Conservation (phyloP, 2,329 filamentous ascomycete genomes). For the Epichloe glyceriae region DNA sequence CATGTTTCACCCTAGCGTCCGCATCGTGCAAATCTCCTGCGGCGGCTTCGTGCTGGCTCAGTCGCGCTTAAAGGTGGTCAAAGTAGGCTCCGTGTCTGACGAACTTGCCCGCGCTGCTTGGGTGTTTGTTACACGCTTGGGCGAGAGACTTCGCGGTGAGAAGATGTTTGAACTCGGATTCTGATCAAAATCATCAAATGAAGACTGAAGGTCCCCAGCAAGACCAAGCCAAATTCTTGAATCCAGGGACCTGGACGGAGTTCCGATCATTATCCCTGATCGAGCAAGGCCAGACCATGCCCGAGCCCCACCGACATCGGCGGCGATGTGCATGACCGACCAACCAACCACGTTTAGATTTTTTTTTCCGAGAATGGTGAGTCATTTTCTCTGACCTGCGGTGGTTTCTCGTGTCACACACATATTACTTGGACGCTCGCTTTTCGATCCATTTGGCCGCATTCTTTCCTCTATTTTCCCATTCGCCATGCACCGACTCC, state of each 20-base stretch:
- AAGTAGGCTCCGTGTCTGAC: constrained; percentile 17
- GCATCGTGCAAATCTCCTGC: constrained; percentile 39
- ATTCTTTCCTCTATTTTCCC: neutral
- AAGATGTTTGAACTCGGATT: constrained; percentile 4
- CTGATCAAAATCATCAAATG: neutral
- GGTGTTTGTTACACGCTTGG: constrained; percentile 24
- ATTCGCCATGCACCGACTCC: neutral
- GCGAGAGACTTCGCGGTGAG: constrained; percentile 20
- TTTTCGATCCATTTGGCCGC: neutral
- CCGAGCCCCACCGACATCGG: constrained; percentile 2
- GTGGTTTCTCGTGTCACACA: neutral
- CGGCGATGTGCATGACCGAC: neutral
- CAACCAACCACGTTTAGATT: neutral
- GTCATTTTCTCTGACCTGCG: neutral
- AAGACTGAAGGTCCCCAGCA: neutral
- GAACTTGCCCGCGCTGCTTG: constrained; percentile 22
- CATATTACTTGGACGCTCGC: neutral
- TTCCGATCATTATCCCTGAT: neutral
- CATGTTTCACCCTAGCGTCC: constrained; percentile 41
- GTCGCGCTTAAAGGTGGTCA: constrained; percentile 34
- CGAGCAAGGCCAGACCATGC: too few species aligned
- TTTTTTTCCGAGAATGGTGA: neutral
- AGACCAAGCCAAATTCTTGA: neutral
- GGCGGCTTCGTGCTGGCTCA: constrained; percentile 43
- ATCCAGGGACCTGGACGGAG: neutral